A percentile compares a stretch with the other conserved stretches of the same genome.
Conservation (phyloP, 306 rosid species). For the Sicyos edulis region DNA sequence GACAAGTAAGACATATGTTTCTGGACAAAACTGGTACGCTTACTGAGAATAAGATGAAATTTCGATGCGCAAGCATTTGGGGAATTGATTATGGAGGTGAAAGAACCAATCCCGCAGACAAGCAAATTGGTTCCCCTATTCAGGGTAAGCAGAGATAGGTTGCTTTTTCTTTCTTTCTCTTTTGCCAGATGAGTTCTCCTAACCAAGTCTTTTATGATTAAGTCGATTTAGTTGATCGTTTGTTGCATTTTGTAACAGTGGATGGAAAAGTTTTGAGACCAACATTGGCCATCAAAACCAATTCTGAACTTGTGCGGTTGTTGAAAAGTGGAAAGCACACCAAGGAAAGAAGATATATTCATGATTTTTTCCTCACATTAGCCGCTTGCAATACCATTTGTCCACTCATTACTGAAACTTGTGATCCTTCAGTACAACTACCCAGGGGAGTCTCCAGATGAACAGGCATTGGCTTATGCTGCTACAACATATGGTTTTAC, state of each 20-base stretch:
- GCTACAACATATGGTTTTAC: constrained; percentile 80
- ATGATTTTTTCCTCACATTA: constrained; percentile 77
- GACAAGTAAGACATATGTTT: too few relatives aligned
- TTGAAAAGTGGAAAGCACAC: constrained; percentile 38
- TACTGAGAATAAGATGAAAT: constrained; percentile 95
- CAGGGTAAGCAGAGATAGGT: constrained; percentile 35
- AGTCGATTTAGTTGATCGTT: constrained; percentile 2
- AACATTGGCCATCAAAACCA: constrained; percentile 65
- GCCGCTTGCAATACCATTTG: constrained; percentile 93
- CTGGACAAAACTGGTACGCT: constrained; percentile 97
- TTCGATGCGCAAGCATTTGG: constrained; percentile 78
- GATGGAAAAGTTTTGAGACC: constrained; percentile 62
- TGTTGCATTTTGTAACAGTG: constrained; percentile 31
- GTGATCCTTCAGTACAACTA: constrained; percentile 67
- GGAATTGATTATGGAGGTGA: constrained; percentile 64
- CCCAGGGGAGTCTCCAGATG: constrained; percentile 97
- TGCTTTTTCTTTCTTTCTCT: not conserved
- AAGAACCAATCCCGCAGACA: constrained; percentile 27
- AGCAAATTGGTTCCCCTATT: constrained; percentile 41
- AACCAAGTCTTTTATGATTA: not conserved
- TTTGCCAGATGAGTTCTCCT: not conserved
- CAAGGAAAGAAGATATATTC: constrained; percentile 36
- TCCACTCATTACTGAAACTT: constrained; percentile 58
- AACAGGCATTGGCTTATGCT: constrained; percentile 80
- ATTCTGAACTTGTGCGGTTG: constrained; percentile 50